phyloP scores from a whole-genome alignment of 2,329 filamentous ascomycete genomes.

The Gaeumannomyces sp. region DNA sequence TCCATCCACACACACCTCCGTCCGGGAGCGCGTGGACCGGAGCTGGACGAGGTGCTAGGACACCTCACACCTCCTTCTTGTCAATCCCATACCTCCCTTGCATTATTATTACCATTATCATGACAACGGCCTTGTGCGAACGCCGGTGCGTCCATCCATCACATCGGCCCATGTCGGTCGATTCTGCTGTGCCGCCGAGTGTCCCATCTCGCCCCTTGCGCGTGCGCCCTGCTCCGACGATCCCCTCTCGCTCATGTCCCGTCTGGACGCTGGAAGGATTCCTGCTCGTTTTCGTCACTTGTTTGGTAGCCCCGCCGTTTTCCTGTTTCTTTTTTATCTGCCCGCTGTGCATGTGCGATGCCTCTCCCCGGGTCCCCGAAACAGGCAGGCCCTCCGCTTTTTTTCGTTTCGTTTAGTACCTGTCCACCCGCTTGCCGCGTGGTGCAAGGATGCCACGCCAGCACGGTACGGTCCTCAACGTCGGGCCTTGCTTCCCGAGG shows the following conservation, averaged over 20 bases:
- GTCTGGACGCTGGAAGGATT: background rate
- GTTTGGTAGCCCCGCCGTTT: background rate
- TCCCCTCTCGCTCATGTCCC: background rate
- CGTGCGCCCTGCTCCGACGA: background rate
- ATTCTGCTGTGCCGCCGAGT: background rate
- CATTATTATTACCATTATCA: background rate
- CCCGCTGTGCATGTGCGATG: background rate
- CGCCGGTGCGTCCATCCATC: background rate
- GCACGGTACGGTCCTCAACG: background rate
- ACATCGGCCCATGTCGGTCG: background rate
- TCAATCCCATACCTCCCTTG: background rate
- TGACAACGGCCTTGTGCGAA: background rate
- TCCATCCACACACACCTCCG: background rate
- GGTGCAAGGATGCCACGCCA: background rate
- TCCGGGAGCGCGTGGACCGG: background rate
- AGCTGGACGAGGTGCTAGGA: background rate
- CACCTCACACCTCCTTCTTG: background rate
- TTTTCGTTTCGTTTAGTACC: background rate
- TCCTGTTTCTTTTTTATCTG: background rate
- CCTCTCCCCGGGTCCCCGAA: background rate
- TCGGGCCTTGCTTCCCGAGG: background rate
- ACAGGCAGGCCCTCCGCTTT: background rate
- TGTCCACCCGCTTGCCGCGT: background rate
- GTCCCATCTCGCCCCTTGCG: background rate
- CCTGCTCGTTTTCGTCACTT: background rate